Conservation (phyloP, 208 protist genomes). For the Willaertia magna region DNA sequence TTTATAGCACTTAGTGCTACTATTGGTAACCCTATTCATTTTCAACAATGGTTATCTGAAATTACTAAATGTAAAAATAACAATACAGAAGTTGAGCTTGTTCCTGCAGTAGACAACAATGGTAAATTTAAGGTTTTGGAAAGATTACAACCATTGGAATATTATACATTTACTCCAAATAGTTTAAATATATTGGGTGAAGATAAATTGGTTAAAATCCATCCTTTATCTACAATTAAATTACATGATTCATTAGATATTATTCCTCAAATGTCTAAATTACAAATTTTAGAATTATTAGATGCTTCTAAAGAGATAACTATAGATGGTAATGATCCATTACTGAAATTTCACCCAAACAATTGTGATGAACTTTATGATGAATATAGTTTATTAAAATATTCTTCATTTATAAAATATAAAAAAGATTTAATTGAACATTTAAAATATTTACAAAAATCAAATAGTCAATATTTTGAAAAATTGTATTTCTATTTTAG, state of each 20-base stretch:
- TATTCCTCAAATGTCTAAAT: background rate
- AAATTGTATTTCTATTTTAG: too few relatives aligned
- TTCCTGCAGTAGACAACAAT: background rate
- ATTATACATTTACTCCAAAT: background rate
- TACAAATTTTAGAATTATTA: background rate
- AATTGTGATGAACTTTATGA: background rate
- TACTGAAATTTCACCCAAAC: background rate
- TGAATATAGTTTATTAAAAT: too few relatives aligned
- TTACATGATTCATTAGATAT: background rate
- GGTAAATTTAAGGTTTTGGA: background rate
- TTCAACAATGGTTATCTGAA: background rate
- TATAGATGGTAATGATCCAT: background rate
- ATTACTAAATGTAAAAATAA: background rate
- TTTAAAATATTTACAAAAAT: too few relatives aligned
- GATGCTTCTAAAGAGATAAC: background rate
- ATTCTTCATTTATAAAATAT: too few relatives aligned
- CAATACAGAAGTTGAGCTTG: background rate
- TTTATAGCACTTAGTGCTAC: conserved; percentile 12
- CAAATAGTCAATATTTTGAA: too few relatives aligned
- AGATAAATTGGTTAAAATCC: background rate
- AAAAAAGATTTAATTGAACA: too few relatives aligned
- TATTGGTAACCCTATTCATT: background rate
- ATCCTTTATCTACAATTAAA: background rate
- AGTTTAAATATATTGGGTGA: background rate
- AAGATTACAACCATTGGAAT: background rate